Evolutionary conservation across 345 rosid genomes (phyloP).

Genomic region (Acer negundo): DNA sequence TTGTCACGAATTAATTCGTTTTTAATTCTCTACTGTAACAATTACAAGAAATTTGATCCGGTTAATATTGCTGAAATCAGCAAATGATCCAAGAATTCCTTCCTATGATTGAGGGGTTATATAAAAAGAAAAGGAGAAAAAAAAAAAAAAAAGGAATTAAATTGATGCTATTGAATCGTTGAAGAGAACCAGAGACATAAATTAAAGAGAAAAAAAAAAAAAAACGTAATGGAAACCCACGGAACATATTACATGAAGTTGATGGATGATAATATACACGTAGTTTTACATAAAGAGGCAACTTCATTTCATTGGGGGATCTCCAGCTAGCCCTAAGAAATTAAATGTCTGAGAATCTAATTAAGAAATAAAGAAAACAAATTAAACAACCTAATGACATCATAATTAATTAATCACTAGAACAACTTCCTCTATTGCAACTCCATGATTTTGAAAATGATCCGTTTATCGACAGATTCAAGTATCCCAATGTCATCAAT

Average conservation of each 20-base stretch:
- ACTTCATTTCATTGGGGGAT: not conserved
- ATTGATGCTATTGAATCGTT: not conserved
- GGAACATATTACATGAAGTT: constrained; percentile 12
- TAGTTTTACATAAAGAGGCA: constrained; percentile 33
- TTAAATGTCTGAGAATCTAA: constrained; percentile 16
- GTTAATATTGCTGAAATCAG: not conserved
- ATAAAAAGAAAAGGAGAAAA: not conserved
- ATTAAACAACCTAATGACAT: not conserved
- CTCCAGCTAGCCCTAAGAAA: not conserved
- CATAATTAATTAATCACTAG: not conserved
- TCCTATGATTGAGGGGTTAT: not conserved
- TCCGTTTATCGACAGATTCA: constrained; percentile 65
- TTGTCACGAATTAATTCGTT: too few species aligned
- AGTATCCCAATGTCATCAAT: constrained; percentile 68
- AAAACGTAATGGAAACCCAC: not conserved
- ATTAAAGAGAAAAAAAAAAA: not conserved
- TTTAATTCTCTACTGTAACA: too few species aligned
- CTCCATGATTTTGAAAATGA: constrained; percentile 52
- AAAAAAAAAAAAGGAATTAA: not conserved
- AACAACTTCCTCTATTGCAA: constrained; percentile 14
- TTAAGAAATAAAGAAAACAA: constrained; percentile 1
- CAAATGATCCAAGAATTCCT: not conserved
- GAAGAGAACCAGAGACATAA: not conserved
- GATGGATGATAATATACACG: constrained; percentile 35
- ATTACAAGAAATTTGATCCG: not conserved